These are phyloP conservation scores for Russula dissimulans DNA, from an alignment of 768 basidiomycete genomes.

Conservation along the genomic window DNA sequence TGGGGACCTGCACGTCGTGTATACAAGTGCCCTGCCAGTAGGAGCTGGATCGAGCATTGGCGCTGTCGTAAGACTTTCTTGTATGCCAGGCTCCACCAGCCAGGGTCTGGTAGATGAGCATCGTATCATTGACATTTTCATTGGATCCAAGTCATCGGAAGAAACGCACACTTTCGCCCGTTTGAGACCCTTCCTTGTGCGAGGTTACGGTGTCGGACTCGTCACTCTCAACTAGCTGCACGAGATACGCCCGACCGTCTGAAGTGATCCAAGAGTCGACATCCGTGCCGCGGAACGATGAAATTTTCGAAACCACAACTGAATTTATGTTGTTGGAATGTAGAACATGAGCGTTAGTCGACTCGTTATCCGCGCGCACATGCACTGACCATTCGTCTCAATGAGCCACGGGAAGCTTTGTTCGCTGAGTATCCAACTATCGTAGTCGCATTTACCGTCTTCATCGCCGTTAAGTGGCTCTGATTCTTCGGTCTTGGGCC, in stretches of 20 bases:
- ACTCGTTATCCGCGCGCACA: not conserved
- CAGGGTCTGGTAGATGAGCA: not conserved
- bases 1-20: conserved; percentile 62
- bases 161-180: conserved; percentile 14
- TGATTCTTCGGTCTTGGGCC: conserved; percentile 51
- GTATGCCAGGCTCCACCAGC: not conserved
- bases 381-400: conserved; percentile 54
- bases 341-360: not conserved
- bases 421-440: conserved; percentile 64
- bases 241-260: conserved; percentile 76
- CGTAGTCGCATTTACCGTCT: conserved; percentile 36
- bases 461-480: conserved; percentile 26
- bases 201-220: conserved; percentile 19
- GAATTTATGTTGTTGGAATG: not conserved
- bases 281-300: conserved; percentile 45
- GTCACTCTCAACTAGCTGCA: conserved; percentile 45
- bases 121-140: not conserved
- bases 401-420: conserved; percentile 64
- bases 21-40: conserved; percentile 74
- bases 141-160: not conserved
- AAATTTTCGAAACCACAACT: conserved; percentile 65
- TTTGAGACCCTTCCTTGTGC: conserved; percentile 17
- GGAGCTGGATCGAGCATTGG: not conserved
- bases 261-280: conserved; percentile 81
- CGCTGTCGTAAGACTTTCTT: conserved; percentile 8